Percentiles rank a stretch among this genome's conserved stretches.
These are phyloP conservation scores for Fusarium sp. DNA, from an alignment of 2,329 filamentous ascomycete species.

Conservation along the genomic window DNA sequence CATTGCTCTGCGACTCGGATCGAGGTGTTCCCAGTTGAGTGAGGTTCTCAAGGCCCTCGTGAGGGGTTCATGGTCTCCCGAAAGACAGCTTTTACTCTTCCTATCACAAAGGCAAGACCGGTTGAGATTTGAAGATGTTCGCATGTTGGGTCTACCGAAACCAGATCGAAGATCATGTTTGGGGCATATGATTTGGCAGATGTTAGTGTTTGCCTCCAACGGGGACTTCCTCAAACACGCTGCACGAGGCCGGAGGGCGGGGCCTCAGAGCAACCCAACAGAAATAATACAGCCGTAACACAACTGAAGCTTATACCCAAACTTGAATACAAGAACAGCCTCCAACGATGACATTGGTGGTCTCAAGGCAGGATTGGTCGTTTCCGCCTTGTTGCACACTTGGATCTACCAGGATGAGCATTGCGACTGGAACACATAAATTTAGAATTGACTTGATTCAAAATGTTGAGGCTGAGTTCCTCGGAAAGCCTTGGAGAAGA, in stretches of 20 bases:
- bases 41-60: background rate
- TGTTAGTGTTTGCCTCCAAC: background rate
- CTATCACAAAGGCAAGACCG: background rate
- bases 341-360: background rate
- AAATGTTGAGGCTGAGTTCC: background rate
- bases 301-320: no score
- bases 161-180: background rate
- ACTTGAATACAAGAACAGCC: no score
- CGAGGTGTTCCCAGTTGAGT: background rate
- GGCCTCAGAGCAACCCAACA: no score
- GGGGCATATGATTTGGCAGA: background rate
- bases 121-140: background rate
- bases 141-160: background rate
- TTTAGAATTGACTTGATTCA: background rate
- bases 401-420: background rate
- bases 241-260: no score
- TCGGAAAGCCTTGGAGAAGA: background rate
- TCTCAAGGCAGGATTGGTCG: background rate
- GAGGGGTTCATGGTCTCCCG: background rate
- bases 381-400: background rate
- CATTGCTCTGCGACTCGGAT: background rate
- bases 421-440: background rate
- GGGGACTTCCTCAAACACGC: no score
- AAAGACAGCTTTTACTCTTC: background rate
- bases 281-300: no score